Base-by-base conservation (phyloP, 2,329 filamentous ascomycete species). In the Fusarium cyanostomum region DNA sequence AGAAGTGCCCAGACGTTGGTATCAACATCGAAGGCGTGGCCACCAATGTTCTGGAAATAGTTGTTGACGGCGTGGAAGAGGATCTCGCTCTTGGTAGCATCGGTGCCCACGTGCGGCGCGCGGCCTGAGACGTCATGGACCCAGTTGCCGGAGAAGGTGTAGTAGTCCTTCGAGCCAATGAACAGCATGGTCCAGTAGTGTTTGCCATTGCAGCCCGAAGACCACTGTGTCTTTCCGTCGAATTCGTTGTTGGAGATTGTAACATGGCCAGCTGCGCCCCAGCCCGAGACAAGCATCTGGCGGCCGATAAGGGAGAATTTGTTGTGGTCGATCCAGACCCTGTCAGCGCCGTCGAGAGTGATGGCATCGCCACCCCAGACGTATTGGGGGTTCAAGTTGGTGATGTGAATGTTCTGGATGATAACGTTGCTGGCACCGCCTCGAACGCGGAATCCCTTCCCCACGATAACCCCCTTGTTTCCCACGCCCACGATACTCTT, bases 161-260 rank as follows among this genome's bases (percentile, higher is more conserved):
- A 59, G 43, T 45, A 58, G 26, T 61, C 60, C 37, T 55, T 42
- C 33, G 52, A 42, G 8, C 85, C 85, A 35, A 79, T 80, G 45
- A 87, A 78, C 73, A 84, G 84, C 58, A 86, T 74, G 21, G 74
- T 79, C 83, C 85, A 87, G 80, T 87, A 86, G 73, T 86, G 84
- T 72, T 84, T 79, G 26, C 78, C 79, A 66, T 87, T 79, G 74
- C 85, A 88, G 15, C 80, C 82, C 3, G 85, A 81, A 13, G 84
- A 86, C 75, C 79, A 87, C 10, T 74, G 69, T 26, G 80, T 79
- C 10, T 69, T 67, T 50, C 86, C 86, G 69, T 88, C 81, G 68
- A 88, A 82, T 66, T 85, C 81, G 74, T 72, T 79, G 79, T 87
- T 86, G 59, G 84, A 84, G 69, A 88, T 81, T 15, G 84, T 85